Evolutionary conservation across 2,329 filamentous ascomycete genomes (phyloP).

Genomic region (Aureobasidium subglaciale): DNA sequence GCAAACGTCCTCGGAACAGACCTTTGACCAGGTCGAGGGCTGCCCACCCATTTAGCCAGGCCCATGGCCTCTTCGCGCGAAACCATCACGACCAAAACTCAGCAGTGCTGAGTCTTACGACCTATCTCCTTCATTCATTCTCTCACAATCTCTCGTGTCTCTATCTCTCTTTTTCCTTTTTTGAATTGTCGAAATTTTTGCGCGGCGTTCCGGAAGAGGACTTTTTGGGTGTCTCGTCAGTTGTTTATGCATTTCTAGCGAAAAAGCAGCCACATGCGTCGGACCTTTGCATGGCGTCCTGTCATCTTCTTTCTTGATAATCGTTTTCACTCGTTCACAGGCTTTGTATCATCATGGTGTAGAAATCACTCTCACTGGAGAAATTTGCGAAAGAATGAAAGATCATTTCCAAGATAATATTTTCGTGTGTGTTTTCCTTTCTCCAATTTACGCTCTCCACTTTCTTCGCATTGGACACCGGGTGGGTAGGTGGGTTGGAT

Average conservation of each 20-base stretch:
- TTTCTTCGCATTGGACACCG: no score
- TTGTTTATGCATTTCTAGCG: background rate
- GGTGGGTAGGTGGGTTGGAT: no score
- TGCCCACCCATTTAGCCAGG: background rate
- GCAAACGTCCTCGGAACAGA: background rate
- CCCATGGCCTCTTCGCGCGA: no score
- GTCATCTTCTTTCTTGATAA: background rate
- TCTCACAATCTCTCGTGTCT: background rate
- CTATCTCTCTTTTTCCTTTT: background rate
- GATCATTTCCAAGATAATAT: no score
- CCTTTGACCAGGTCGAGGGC: background rate
- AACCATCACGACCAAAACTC: background rate
- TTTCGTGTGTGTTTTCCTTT: no score
- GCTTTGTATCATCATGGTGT: no score
- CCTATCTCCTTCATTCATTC: background rate
- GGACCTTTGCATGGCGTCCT: background rate
- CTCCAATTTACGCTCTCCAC: no score
- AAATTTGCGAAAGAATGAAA: no score
- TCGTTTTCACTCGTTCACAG: no score
- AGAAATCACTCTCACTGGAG: no score
- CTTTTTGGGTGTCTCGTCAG: background rate
- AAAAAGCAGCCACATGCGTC: background rate
- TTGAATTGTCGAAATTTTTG: background rate
- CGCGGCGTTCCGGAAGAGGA: background rate
- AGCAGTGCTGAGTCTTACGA: conserved; percentile 1